Evolutionary conservation across 306 rosid genomes (phyloP), one percentile per base, ranked within the genome.

Genomic region (Ceratonia siliqua): DNA sequence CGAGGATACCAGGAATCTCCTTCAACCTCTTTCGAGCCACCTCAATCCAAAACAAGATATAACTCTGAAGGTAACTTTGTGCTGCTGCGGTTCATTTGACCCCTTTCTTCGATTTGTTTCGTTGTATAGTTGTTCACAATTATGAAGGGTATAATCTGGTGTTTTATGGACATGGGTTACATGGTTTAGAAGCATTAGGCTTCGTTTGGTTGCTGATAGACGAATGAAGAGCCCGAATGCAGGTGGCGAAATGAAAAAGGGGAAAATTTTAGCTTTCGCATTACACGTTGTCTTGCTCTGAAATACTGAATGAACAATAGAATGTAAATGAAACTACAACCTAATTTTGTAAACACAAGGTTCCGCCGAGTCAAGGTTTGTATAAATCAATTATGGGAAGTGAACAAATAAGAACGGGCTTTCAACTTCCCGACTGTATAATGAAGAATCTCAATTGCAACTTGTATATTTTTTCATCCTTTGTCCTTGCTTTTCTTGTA

Each of bases 1-100:
- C 95, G 99, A 58, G 95, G 92, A 36, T 86, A 88, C 84, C 63
- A 81, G 42, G 91, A 92, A 68, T 90, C 93, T 39, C 82, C 95
- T 42, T 86, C 96, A 12, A 70, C 87, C 71, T 92, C 99, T 10
- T 15, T 74, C 1, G 97, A 89, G 52, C 97, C 95, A 6, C 95
- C 97, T 59, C 97, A 90, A 39, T 90, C 98, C 81, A 91, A 86
- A 88, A 25, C 84, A 38, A 94, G 86, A 43, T 77, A 74, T 62
- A 88, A 94, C 84, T 88, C 96, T 22, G 87, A 91, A 88, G 97
- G 98, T 94, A 62, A 57, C 36, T 46, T 59, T 84, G 76, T 57
- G 32, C 28, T 73, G 81, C 66, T 35, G 63, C 53, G 8, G 38
- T 80, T 63, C 53, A 1, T 52, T 64, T 58, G 68, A 69, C 72